Conservation (phyloP, 192 early-diverging fungal genomes). For the Backusella luteola region DNA sequence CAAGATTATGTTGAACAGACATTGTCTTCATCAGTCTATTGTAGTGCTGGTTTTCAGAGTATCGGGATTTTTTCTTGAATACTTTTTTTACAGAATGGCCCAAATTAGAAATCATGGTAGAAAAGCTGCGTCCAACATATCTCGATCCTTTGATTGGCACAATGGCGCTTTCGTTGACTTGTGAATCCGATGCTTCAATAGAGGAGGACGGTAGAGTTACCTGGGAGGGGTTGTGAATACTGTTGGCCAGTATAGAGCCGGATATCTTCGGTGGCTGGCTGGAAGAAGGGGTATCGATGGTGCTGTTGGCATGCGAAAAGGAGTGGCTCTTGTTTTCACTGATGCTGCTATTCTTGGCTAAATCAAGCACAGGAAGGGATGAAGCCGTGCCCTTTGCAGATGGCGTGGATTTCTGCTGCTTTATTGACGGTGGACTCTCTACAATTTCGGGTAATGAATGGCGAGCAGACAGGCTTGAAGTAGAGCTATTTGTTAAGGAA, state of each 20-base stretch:
- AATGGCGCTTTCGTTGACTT: neutral
- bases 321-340: neutral
- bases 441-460: neutral
- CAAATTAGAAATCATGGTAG: conserved; percentile 8
- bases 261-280: neutral
- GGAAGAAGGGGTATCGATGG: neutral
- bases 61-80: conserved; percentile 5
- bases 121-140: neutral
- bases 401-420: neutral
- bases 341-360: neutral
- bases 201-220: neutral
- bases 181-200: neutral
- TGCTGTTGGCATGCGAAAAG: neutral
- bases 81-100: conserved; percentile 7
- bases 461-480: neutral
- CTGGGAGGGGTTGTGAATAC: neutral
- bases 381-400: neutral
- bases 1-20: conserved; percentile 5
- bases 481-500: neutral
- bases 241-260: neutral
- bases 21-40: conserved; percentile 6
- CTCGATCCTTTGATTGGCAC: neutral
- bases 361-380: neutral
- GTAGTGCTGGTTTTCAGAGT: neutral
- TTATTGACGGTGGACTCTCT: neutral